A percentile compares a stretch with the other conserved stretches of the same genome.
These are phyloP conservation scores for Kluyveromyces marxianus DNA, from an alignment of 1,139 yeast species.

Conservation along the genomic window DNA sequence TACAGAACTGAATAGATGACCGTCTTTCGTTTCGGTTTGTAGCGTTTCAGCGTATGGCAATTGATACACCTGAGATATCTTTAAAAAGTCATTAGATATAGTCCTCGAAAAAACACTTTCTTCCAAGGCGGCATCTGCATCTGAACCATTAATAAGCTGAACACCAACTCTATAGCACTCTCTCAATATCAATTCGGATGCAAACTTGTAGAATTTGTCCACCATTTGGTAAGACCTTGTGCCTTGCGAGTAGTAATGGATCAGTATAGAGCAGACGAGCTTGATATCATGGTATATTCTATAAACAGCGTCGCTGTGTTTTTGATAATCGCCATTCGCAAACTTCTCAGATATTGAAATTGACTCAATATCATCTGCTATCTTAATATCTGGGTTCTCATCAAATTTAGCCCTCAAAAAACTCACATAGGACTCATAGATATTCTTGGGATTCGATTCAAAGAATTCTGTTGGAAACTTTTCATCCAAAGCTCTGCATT, in stretches of 20 bases:
- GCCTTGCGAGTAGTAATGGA: constrained; percentile 47
- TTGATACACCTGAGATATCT: constrained; percentile 53
- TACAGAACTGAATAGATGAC: constrained; percentile 45
- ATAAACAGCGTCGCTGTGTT: constrained; percentile 36
- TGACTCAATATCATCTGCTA: constrained; percentile 20
- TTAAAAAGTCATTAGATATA: constrained; percentile 52
- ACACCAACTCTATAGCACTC: constrained; percentile 51
- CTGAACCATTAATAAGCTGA: constrained; percentile 16
- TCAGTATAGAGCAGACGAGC: constrained; percentile 47
- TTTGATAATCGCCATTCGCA: constrained; percentile 33
- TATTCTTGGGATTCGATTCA: constrained; percentile 38
- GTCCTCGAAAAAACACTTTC: constrained; percentile 26
- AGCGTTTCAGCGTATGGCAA: constrained; percentile 60
- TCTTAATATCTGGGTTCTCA: constrained; percentile 22
- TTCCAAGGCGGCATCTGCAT: constrained; percentile 14
- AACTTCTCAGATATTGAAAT: constrained; percentile 33
- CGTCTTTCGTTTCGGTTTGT: constrained; percentile 35
- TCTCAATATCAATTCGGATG: constrained; percentile 63
- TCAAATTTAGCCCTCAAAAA: constrained; percentile 28
- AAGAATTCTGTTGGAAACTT: constrained; percentile 41
- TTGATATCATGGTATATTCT: constrained; percentile 67
- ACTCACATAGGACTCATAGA: constrained; percentile 37
- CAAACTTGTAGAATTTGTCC: constrained; percentile 63
- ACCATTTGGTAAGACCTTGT: constrained; percentile 48
- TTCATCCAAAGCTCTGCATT: constrained; percentile 34